Conservation (phyloP, 495 filamentous ascomycete species). For the Tetracladium marchalianum region DNA sequence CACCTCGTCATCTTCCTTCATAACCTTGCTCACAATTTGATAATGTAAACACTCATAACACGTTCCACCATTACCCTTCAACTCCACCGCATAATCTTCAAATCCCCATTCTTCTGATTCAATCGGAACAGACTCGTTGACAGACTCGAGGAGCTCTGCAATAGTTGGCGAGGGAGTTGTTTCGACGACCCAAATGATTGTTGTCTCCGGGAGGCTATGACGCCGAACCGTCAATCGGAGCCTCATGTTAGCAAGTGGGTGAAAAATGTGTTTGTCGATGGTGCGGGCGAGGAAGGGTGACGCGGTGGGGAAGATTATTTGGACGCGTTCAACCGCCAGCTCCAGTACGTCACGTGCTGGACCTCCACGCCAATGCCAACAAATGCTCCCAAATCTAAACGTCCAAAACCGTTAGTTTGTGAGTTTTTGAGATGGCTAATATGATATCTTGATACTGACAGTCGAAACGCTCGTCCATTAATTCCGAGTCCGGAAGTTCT, state of each 20-base stretch:
- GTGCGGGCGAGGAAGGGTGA: background rate
- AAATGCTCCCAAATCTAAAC: too few species aligned
- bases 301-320: too few species aligned
- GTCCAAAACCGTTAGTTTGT: too few species aligned
- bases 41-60: slow-evolving; percentile 91
- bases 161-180: slow-evolving; percentile 54
- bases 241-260: slow-evolving; percentile 46
- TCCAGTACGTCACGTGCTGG: too few species aligned
- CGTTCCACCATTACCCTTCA: slow-evolving; percentile 38
- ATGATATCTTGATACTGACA: too few species aligned
- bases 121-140: slow-evolving; percentile 76
- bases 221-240: slow-evolving; percentile 75
- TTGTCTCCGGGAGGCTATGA: slow-evolving; percentile 64
- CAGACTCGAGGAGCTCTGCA: slow-evolving; percentile 69
- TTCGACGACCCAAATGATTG: slow-evolving; percentile 61
- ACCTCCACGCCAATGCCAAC: too few species aligned
- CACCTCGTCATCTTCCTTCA: slow-evolving; percentile 80
- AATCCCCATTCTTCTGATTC: slow-evolving; percentile 79
- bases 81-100: slow-evolving; percentile 86
- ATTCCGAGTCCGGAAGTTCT: too few species aligned
- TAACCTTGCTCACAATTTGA: slow-evolving; percentile 53
- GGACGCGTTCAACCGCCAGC: too few species aligned
- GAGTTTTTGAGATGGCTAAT: too few species aligned
- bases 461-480: too few species aligned
- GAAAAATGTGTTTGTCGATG: background rate